Evolutionary conservation across 106 monocot genomes (phyloP).

Genomic region (Phalaenopsis aphrodite): DNA sequence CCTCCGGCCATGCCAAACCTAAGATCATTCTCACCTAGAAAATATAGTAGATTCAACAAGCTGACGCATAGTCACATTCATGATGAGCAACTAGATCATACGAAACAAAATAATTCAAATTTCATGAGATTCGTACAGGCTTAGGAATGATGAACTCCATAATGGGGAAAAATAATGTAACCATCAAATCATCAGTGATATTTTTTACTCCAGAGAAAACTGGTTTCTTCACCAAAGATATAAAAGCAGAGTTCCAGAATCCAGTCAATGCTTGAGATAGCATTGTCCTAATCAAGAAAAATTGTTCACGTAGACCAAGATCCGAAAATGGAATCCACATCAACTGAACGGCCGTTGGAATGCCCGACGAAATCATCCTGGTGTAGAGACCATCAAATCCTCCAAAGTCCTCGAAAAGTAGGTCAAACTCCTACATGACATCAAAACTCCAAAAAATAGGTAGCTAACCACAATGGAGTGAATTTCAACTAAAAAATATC

Average conservation of each 20-base stretch:
- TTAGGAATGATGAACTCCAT: slow-evolving; percentile 68
- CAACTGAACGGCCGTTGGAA: slow-evolving; percentile 77
- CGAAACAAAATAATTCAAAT: neutral
- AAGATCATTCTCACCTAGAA: slow-evolving; percentile 65
- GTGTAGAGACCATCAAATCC: slow-evolving; percentile 79
- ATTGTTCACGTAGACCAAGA: slow-evolving; percentile 54
- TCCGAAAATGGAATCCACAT: slow-evolving; percentile 90
- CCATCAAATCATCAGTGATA: slow-evolving; percentile 72
- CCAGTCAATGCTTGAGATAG: slow-evolving; percentile 37
- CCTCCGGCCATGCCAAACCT: slow-evolving; percentile 92
- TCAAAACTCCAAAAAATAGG: neutral
- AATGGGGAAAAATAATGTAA: slow-evolving; percentile 47
- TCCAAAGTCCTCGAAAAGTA: slow-evolving; percentile 83
- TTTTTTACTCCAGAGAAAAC: slow-evolving; percentile 43
- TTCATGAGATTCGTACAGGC: slow-evolving; percentile 21
- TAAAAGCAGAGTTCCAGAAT: slow-evolving; percentile 44
- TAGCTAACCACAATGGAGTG: neutral
- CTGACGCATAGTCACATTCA: neutral
- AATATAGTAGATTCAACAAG: neutral
- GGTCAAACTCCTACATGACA: slow-evolving; percentile 54
- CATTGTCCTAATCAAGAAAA: slow-evolving; percentile 33
- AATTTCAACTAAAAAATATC: neutral
- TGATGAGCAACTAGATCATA: neutral
- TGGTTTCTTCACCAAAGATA: slow-evolving; percentile 32
- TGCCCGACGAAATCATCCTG: slow-evolving; percentile 74